Evolutionary conservation across 768 basidiomycete genomes (phyloP), one percentile per base, ranked within the genome.

Genomic region (Lanmaoa pseudosensibilis): DNA sequence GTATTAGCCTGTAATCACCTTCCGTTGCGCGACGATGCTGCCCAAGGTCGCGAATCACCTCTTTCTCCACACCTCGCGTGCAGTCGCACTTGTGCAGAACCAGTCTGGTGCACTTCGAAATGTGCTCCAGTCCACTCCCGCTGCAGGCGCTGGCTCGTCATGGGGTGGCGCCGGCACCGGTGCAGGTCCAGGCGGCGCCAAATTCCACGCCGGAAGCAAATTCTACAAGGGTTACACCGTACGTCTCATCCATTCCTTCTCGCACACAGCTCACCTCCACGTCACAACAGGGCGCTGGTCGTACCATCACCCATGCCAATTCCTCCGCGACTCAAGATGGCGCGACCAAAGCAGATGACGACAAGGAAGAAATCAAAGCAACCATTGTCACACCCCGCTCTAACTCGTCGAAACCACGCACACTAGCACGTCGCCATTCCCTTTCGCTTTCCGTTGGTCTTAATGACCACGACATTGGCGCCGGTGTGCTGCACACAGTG

Each of bases 41-140:
- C 90, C 91, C 49, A 90, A 91, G 73, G 86, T 89, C 74, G 86
- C 88, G 32, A 87, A 85, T n/a, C 84, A 87, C 49, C 77, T 93
- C 50, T 74, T 93, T 34, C 83, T 91, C 58, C 85, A 86, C 60
- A 88, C 88, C 0, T 80, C 86, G 15, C 86, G 90, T 65, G 89
- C 87, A 16, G 90, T 85, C 46, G 83, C 87, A 0, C 83, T 85
- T 46, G 86, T 88, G 54, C 89, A 92, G 63, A 84, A 85, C 58
- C 88, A 88, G 69, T 79, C 79, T 5, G 74, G 80, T 5, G 82
- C 88, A 0, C 76, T 92, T 69, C 78, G 90, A 56, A 92, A 88
- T 80, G 91, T 88, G 52, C 79, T 92, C 54, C 87, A 90, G 67
- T 77, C 81, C 3, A 70, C 75, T 11, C 74, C 81, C 9, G 70